Base-by-base conservation (phyloP, 2,329 filamentous ascomycete species). In the Fusarium ramigenum region DNA sequence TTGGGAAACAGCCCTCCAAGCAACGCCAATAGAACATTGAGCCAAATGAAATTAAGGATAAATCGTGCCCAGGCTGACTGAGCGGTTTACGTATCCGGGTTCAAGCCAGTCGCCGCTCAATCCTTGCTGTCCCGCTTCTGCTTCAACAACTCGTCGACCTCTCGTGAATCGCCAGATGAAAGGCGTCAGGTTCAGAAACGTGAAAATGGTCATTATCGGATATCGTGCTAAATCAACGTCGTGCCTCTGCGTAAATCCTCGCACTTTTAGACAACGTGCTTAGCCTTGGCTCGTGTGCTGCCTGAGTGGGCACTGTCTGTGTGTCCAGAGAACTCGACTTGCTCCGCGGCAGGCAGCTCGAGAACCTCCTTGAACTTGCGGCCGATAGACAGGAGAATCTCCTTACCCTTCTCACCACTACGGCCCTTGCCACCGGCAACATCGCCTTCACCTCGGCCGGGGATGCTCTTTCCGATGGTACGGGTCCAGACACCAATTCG, bases 401-500 rank as follows among this genome's bases (percentile, higher is more conserved):
- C 93, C 85, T 92, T 93, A 80, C 94, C 93, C 88, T 97, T 96
- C 78, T 96, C 93, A 30, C 86, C 82, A 62, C 89, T 91, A 73
- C 94, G 91, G 75, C 93, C 93, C 86, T 96, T 95, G 76, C 92
- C 92, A 61, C 92, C 91, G 49, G 93, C 90, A 57, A 91, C 87
- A 74, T 93, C 91, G 44, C 90, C 91, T 67, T 92, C 91, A 66
- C 93, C 93, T 75, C 93, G 93, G 68, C 90, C 91, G 4, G 92
- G 92, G 69, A 95, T 92, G 80, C 89, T 89, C 87, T 96, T 96
- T 81, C 96, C 96, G 62, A 94, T 94, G 66, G 95, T 97, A 80
- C 95, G 93, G 73, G 96, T 99, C 96, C 97, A 99, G 78, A 98
- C 91, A 81, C 96, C 95, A 77, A 99, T 93, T 87, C 96, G 93